These are phyloP conservation scores for Populus hybrid DNA, from an alignment of 441 rosid species.

Conservation along the genomic window DNA sequence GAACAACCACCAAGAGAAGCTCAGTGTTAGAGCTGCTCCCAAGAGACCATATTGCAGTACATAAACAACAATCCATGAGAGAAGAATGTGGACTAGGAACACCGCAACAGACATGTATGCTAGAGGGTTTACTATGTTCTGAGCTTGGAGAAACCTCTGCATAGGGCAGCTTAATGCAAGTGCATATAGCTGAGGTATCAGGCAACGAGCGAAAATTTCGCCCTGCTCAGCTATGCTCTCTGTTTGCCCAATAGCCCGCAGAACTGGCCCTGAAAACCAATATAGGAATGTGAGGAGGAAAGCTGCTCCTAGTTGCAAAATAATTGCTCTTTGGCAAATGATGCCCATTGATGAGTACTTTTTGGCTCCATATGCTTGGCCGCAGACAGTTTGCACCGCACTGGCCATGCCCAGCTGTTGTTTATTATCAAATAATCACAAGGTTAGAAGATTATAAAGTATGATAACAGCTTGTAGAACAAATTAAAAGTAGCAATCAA, in stretches of 20 bases:
- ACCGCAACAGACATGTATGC: conserved; percentile 82
- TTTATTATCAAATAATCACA: neutral
- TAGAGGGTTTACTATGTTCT: conserved; percentile 88
- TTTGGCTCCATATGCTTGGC: conserved; percentile 91
- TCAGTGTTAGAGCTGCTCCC: conserved; percentile 74
- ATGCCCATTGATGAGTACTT: conserved; percentile 76
- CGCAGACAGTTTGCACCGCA: conserved; percentile 95
- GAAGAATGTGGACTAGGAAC: conserved; percentile 58
- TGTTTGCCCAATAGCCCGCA: conserved; percentile 60
- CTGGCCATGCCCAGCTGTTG: conserved; percentile 98
- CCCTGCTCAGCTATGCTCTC: conserved; percentile 58
- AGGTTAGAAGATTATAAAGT: neutral
- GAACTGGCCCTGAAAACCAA: conserved; percentile 65
- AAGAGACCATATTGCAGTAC: conserved; percentile 60
- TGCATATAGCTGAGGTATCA: conserved; percentile 85
- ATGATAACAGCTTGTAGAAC: neutral
- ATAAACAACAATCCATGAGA: conserved; percentile 60
- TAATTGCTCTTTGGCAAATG: conserved; percentile 78
- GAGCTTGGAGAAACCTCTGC: conserved; percentile 95
- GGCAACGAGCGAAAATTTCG: conserved; percentile 66
- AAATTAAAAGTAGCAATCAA: neutral
- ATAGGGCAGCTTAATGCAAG: conserved; percentile 77
- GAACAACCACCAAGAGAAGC: conserved; percentile 87
- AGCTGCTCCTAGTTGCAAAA: conserved; percentile 75
- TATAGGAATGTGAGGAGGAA: conserved; percentile 66